Percentiles rank a stretch among this genome's conserved stretches.
Evolutionary conservation across 148 eudicot genomes (phyloP).

Genomic region (Camellia japonica): DNA sequence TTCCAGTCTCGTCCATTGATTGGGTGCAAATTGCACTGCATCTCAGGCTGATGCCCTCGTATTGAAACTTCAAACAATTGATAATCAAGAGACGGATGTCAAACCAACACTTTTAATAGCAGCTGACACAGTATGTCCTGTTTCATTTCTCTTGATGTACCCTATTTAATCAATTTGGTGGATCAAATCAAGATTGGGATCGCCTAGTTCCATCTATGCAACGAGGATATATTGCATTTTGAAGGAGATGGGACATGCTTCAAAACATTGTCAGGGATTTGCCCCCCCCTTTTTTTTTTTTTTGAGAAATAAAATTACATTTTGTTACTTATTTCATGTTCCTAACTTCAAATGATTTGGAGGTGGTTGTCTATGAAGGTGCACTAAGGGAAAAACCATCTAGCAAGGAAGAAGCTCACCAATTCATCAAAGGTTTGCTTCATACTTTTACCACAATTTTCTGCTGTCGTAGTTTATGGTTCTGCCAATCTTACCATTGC

Average conservation of each 20-base stretch:
- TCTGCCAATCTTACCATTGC: conserved; percentile 15
- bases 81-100: conserved; percentile 53
- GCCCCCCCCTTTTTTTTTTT: neutral
- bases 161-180: neutral
- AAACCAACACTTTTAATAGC: conserved; percentile 61
- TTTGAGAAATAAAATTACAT: neutral
- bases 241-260: conserved; percentile 17
- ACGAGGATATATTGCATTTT: neutral
- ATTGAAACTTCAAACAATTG: conserved; percentile 54
- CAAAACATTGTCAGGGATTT: neutral
- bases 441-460: neutral
- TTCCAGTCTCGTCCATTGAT: conserved; percentile 8
- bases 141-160: conserved; percentile 22
- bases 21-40: conserved; percentile 17
- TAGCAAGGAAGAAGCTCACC: conserved; percentile 78
- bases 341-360: conserved; percentile 29
- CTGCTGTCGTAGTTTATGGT: neutral
- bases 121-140: conserved; percentile 72
- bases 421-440: conserved; percentile 64
- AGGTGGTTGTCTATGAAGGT: conserved; percentile 99
- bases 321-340: conserved; percentile 16
- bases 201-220: too few species aligned
- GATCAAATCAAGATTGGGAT: too few species aligned
- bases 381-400: conserved; percentile 81
- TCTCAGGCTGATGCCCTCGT: conserved; percentile 82